Base-by-base conservation (phyloP, 345 rosid genomes). In the Acer saccharum region DNA sequence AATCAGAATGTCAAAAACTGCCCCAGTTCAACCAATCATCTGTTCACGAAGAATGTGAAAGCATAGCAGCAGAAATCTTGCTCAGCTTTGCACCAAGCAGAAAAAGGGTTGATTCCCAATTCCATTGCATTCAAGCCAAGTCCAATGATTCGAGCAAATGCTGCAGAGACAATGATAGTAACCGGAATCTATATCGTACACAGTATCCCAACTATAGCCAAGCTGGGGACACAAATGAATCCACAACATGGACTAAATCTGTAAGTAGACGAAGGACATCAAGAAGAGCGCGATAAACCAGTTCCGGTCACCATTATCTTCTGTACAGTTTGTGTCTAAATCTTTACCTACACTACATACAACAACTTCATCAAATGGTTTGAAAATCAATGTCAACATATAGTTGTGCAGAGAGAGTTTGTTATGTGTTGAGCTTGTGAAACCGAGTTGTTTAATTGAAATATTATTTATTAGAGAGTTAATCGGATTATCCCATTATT, bases 41-140 rank as follows among this genome's bases (percentile, higher is more conserved):
- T 17, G 20, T 25, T 14, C 21, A 18, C 7, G 48, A 57, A 32
- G 64, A 57, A 29, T 29, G 50, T 29, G 75, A 72, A 72, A 72
- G 54, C 50, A 10, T 57, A 54, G 75, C 75, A 32, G 75, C 66
- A 10, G 66, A 72, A 58, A 72, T 72, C 41, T 72, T 72, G 29
- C 75, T 72, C 20, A 72, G 75, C n/a, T 72, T 72, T 57, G 52
- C 48, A 29, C 50, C 75, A 4, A 57, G 66, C 63, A 10, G 29
- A 18, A 18, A 12, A 35, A 20, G 2, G 16, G 52, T 35, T n/a
- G 27, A 58, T 10, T 61, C 75, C 8, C 52, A 72, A 68, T 43
- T 21, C 3, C 71, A 68, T 43, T n/a, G 71, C 71, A 7, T 29
- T 18, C 55, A 68, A 44, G 11, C 27, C 32, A 20, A 10, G 55